phyloP scores from a whole-genome alignment of 257 asterid genomes.

The Lycium ferocissimum region DNA sequence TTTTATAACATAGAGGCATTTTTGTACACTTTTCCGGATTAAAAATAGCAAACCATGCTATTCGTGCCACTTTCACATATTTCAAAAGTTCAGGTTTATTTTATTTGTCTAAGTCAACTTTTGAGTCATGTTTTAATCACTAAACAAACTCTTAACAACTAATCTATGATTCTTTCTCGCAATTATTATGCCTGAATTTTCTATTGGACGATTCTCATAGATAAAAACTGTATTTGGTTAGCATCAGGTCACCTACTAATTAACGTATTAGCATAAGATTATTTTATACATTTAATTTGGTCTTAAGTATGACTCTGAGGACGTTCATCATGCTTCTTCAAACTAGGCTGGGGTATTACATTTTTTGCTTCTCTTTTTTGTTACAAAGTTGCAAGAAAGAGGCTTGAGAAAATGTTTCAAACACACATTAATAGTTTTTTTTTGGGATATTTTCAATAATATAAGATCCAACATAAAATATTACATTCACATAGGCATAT shows the following conservation, averaged over 20 bases:
- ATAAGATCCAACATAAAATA: too few relatives aligned
- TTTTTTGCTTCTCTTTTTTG: background rate
- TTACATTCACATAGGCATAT: too few relatives aligned
- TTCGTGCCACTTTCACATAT: background rate
- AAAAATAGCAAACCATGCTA: background rate
- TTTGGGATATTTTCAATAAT: too few relatives aligned
- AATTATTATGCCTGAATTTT: background rate
- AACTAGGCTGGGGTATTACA: background rate
- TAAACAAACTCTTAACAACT: background rate
- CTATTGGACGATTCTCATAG: background rate
- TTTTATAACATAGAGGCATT: too few relatives aligned
- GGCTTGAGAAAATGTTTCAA: too few relatives aligned
- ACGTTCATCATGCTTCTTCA: too few relatives aligned
- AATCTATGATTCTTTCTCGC: background rate
- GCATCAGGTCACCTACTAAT: background rate
- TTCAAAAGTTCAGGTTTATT: background rate
- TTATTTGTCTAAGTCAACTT: background rate
- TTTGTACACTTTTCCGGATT: too few relatives aligned
- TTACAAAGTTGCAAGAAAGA: too few relatives aligned
- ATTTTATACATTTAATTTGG: background rate
- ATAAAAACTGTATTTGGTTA: background rate
- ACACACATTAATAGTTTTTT: too few relatives aligned
- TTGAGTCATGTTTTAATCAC: background rate
- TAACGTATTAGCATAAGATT: background rate
- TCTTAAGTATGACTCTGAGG: background rate